Base-by-base conservation (phyloP, 352 stramenopile genomes). In the Globisporangium polare region DNA sequence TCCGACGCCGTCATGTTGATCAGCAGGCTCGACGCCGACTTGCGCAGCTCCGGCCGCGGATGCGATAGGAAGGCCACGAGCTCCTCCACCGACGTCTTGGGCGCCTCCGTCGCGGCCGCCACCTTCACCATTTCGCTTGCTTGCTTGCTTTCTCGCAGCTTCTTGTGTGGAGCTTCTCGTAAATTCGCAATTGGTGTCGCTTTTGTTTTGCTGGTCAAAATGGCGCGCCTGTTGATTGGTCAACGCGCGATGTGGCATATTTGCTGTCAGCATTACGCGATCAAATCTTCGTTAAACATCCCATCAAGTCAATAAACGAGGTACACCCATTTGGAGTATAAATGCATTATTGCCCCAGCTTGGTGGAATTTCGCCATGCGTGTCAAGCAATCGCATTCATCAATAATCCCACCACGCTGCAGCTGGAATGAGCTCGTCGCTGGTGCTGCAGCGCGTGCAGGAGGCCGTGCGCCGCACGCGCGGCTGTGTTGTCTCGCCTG, bases 1-100 rank as follows among this genome's bases (percentile, higher is more conserved):
- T 95, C 86, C 22, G 86, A 92, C 29, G 81, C 86, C 58, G 86
- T 94, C 72, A 95, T 80, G 57, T 89, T 84, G 60, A 93, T 77
- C 53, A 92, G 75, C 52, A 94, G 67, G 66, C 81, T 89, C 26
- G 86, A 89, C 66, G 86, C 80, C 3, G 86, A 92, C 70, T 95
- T 93, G 62, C 86, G 86, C 68, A 95, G 62, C 71, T 94, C 86
- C 2, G 86, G 78, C n/a, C 86, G 84, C 58, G 80, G 79, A 61
- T 90, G 83, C 58, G 83, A 85, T 52, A 95, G 69, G 72, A 95
- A 95, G 1, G 73, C 78, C 57, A 94, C 86, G 39, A 95, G 73
- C 41, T 95, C 86, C 69, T 92, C 80, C 67, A 95, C 72, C 43
- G 82, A 92, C 71, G 89, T 88, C 57, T 75, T 67, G 49, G 87